These are phyloP conservation scores for Saccharomycopsis synnaedendra DNA, from an alignment of 805 yeast species.

Conservation along the genomic window DNA sequence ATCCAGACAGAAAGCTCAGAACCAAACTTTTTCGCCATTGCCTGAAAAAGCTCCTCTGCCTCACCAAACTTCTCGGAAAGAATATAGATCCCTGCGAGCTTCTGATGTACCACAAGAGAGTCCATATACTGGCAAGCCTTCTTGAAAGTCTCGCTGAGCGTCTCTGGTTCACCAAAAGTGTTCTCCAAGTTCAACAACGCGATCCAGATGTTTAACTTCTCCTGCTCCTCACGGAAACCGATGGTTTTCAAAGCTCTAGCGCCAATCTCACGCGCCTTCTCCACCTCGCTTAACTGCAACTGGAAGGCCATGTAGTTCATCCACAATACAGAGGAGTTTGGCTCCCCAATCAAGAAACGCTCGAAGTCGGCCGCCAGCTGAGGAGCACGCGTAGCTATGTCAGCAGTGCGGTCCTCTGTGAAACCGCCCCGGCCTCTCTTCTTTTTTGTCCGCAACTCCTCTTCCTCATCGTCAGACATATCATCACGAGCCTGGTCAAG, in stretches of 20 bases:
- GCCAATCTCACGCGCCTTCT: slow-evolving; percentile 88
- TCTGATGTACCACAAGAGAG: slow-evolving; percentile 67
- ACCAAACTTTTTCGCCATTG: slow-evolving; percentile 73
- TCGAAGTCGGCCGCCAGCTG: slow-evolving; percentile 90
- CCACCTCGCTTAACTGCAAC: slow-evolving; percentile 85
- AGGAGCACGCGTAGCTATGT: slow-evolving; percentile 74
- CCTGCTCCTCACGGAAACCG: slow-evolving; percentile 82
- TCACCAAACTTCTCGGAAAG: slow-evolving; percentile 60
- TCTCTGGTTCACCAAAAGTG: slow-evolving; percentile 79
- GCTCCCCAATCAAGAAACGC: slow-evolving; percentile 81
- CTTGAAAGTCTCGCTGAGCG: slow-evolving; percentile 70
- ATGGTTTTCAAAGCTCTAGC: slow-evolving; percentile 88
- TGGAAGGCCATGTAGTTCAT: slow-evolving; percentile 98
- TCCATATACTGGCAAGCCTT: slow-evolving; percentile 90
- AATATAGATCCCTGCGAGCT: slow-evolving; percentile 62
- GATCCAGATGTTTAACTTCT: slow-evolving; percentile 90
- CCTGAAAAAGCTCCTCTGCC: slow-evolving; percentile 59
- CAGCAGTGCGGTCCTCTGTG: slow-evolving; percentile 76
- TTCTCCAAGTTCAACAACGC: slow-evolving; percentile 90
- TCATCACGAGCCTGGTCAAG: slow-evolving; percentile 66
- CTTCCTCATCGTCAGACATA: slow-evolving; percentile 34
- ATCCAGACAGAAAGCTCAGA: slow-evolving; percentile 66
- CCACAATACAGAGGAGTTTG: slow-evolving; percentile 90
- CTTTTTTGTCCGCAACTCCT: slow-evolving; percentile 31
- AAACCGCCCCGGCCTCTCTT: slow-evolving; percentile 29